These are phyloP conservation scores for Teunomyces pallodes DNA, from an alignment of 805 yeast species.

Conservation along the genomic window DNA sequence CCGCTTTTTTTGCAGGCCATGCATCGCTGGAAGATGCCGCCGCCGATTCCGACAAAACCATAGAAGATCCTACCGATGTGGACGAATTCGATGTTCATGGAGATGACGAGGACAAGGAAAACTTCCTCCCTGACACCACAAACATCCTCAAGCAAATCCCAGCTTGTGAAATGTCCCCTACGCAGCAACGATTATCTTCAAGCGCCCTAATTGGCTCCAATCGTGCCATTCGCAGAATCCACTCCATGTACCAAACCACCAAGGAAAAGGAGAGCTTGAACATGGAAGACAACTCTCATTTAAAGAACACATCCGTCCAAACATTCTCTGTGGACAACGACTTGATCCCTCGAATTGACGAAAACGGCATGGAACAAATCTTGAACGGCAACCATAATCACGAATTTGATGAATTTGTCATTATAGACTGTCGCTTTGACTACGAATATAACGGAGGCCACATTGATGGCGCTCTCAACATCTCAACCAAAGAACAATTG, in stretches of 20 bases:
- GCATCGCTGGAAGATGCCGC: constrained; percentile 3
- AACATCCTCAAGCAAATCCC: constrained; percentile 10
- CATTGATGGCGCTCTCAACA: constrained; percentile 76
- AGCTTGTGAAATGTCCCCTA: constrained; percentile 3
- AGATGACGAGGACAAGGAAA: constrained; percentile 9
- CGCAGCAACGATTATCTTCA: not conserved
- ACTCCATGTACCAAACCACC: constrained; percentile 63
- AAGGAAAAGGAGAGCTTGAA: constrained; percentile 22
- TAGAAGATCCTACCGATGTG: constrained; percentile 4
- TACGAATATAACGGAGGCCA: constrained; percentile 95
- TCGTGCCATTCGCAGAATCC: constrained; percentile 54
- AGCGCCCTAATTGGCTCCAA: not conserved
- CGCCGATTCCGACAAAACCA: constrained; percentile 2
- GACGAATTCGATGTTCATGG: constrained; percentile 11
- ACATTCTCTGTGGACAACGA: constrained; percentile 44
- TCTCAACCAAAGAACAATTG: constrained; percentile 66
- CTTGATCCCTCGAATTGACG: constrained; percentile 67
- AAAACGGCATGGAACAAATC: constrained; percentile 54
- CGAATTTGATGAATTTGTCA: constrained; percentile 52
- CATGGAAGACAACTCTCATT: constrained; percentile 32
- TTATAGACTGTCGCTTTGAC: constrained; percentile 89
- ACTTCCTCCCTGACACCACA: constrained; percentile 8
- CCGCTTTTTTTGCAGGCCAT: not conserved
- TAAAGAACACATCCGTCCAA: constrained; percentile 25
- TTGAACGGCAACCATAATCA: constrained; percentile 50